Base-by-base conservation (phyloP, 106 monocot genomes). In the Agapanthus africanus region DNA sequence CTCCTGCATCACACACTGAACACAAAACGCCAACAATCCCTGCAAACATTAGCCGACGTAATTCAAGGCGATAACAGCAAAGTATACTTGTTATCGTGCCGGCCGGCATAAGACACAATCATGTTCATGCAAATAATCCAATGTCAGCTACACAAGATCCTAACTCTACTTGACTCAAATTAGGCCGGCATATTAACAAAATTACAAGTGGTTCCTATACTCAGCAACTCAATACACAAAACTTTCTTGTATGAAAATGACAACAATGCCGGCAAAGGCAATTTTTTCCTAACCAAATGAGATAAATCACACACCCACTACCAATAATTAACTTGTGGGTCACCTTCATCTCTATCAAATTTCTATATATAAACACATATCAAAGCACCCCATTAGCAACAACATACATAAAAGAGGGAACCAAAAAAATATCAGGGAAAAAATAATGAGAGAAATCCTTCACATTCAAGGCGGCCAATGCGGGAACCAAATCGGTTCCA, bases 401-500 rank as follows among this genome's bases (percentile, higher is more conserved):
- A 63, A 37, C 25, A 54, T 11, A 54, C 27, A 21, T 6, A 52
- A 33, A 25, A 52, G 22, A 52, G 19, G 22, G 7, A 59, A n/a
- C n/a, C n/a, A n/a, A n/a, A n/a, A n/a, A n/a, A n/a, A n/a, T n/a
- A n/a, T n/a, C n/a, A n/a, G n/a, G n/a, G n/a, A 51, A 51, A n/a
- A 19, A 35, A 54, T 46, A 25, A 72, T 72, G 72, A 72, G 72
- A 50, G 72, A 72, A 39, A 72, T 72, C 44, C 72, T 72, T 46
- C 72, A 72, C 63, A 49, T 72, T 22, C 72, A 72, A 40, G 72
- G 72, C 6, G 72, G 72, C 13, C 72, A 72, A 50, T 72, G 72
- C 16, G 72, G 72, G 0, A 72, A 72, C 72, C 72, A 72, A 59
- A 72, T 72, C 3, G 72, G 72, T 46, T 72, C 72, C 14, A 72